Percentiles rank a stretch among this genome's conserved stretches.
Evolutionary conservation across 1,139 yeast genomes (phyloP).

Genomic region (Diutina pseudorugosa): DNA sequence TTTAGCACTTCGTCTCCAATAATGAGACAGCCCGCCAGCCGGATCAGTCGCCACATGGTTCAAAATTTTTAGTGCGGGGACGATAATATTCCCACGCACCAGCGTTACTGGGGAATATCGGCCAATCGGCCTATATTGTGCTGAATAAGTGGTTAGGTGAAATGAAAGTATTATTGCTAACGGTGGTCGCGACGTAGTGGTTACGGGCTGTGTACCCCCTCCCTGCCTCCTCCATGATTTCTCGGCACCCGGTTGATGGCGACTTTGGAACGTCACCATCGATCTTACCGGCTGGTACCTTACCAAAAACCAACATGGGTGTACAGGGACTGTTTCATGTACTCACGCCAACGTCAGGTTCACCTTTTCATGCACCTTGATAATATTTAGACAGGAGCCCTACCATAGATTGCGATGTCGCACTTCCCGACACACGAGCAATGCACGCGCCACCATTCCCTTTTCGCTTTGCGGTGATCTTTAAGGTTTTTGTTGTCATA

Average conservation of each 20-base stretch:
- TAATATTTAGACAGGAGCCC: background rate
- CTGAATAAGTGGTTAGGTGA: background rate
- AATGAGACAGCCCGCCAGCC: slow-evolving; percentile 36
- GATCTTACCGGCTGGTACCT: background rate
- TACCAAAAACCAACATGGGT: background rate
- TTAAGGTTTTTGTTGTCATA: too few relatives aligned
- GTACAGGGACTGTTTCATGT: background rate
- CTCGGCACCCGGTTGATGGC: background rate
- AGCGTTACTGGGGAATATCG: background rate
- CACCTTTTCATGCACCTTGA: background rate
- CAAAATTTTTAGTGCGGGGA: background rate
- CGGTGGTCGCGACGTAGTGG: background rate
- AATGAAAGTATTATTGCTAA: background rate
- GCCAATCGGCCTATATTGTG: background rate
- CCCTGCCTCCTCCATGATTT: background rate
- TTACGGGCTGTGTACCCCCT: background rate
- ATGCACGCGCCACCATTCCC: background rate
- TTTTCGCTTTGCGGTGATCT: background rate
- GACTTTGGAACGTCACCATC: background rate
- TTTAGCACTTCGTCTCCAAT: slow-evolving; percentile 85
- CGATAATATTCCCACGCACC: background rate
- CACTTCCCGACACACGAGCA: background rate
- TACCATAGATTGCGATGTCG: background rate
- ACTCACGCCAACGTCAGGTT: background rate
- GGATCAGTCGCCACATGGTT: slow-evolving; percentile 5